Evolutionary conservation across 306 rosid genomes (phyloP).

Genomic region (Oemleria cerasiformis): DNA sequence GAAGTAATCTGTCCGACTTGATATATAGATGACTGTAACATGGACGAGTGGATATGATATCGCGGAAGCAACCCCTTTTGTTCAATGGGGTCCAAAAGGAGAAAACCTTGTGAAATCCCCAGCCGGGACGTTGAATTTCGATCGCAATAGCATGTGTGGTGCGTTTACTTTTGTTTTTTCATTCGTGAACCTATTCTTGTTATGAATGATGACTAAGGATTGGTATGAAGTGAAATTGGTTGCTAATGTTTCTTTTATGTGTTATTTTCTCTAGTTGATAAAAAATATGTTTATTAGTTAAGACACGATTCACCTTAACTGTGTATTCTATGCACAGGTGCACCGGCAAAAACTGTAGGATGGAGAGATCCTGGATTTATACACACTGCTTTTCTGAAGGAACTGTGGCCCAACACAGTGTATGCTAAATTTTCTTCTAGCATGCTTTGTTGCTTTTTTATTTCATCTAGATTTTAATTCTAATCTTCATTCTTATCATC

Average conservation of each 20-base stretch:
- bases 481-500: background rate
- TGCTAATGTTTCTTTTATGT: background rate
- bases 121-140: slow-evolving; percentile 79
- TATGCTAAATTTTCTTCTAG: slow-evolving; percentile 30
- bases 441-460: slow-evolving; percentile 14
- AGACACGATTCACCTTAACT: slow-evolving; percentile 12
- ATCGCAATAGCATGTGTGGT: slow-evolving; percentile 86
- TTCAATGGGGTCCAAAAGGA: slow-evolving; percentile 78
- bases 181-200: background rate
- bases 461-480: background rate
- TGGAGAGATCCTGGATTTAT: slow-evolving; percentile 95
- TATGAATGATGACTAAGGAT: background rate
- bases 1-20: slow-evolving; percentile 17
- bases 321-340: slow-evolving; percentile 45
- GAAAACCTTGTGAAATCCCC: slow-evolving; percentile 48
- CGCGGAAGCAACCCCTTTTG: slow-evolving; percentile 72
- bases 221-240: background rate
- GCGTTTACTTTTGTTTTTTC: slow-evolving; percentile 30
- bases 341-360: slow-evolving; percentile 90
- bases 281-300: background rate
- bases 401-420: slow-evolving; percentile 81
- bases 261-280: background rate
- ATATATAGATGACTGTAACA: slow-evolving; percentile 73
- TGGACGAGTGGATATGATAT: slow-evolving; percentile 97
- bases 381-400: slow-evolving; percentile 80